Percentiles rank a stretch among this genome's conserved stretches.
phyloP scores from a whole-genome alignment of 2,329 filamentous ascomycete species.

The Penicillium aurantiogriseum region DNA sequence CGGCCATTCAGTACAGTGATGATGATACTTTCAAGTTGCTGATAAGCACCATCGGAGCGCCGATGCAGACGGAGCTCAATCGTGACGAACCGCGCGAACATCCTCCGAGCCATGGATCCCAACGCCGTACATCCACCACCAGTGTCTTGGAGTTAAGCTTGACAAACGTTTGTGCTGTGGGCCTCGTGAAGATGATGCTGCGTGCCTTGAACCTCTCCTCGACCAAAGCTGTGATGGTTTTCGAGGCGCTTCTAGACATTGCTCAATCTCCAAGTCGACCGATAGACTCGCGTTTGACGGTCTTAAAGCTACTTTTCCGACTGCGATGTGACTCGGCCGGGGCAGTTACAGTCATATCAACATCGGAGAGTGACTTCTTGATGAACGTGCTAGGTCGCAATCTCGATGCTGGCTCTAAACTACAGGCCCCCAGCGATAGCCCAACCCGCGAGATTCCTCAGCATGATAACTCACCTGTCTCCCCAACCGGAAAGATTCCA shows the following conservation, averaged over 20 bases:
- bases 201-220: constrained; percentile 66
- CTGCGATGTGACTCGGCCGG: constrained; percentile 79
- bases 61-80: constrained; percentile 36
- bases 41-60: constrained; percentile 34
- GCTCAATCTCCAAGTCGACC: constrained; percentile 61
- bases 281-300: constrained; percentile 67
- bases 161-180: constrained; percentile 66
- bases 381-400: constrained; percentile 70
- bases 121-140: constrained; percentile 32
- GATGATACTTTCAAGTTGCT: constrained; percentile 34
- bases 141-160: constrained; percentile 35
- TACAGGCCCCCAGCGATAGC: constrained; percentile 44
- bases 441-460: constrained; percentile 36
- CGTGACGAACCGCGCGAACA: constrained; percentile 42
- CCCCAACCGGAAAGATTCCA: constrained; percentile 31
- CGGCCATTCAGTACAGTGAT: constrained; percentile 30
- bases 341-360: constrained; percentile 67
- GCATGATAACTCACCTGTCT: constrained; percentile 36
- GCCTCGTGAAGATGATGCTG: constrained; percentile 74
- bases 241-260: constrained; percentile 63
- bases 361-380: constrained; percentile 70
- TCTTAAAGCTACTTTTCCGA: constrained; percentile 76
- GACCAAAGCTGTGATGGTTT: constrained; percentile 63
- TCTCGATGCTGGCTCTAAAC: constrained; percentile 49
- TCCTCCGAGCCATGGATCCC: constrained; percentile 29